A percentile compares a stretch with the other conserved stretches of the same genome.
phyloP scores from a whole-genome alignment of 371 early-diverging fungal species.

The Blakeslea trispora region DNA sequence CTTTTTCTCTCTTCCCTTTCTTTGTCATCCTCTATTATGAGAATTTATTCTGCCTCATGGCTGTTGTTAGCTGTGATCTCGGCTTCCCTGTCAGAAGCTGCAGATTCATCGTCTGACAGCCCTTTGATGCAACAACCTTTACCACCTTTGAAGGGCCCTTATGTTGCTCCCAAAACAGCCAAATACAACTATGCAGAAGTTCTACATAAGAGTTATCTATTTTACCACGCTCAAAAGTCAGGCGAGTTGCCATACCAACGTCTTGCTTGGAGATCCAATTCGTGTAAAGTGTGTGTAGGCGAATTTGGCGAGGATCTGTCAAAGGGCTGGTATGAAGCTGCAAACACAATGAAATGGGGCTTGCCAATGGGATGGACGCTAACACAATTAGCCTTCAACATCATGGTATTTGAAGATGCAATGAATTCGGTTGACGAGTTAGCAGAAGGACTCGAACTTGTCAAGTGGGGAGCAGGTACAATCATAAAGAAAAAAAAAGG shows the following conservation, averaged over 20 bases:
- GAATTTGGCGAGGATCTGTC: slow-evolving; percentile 57
- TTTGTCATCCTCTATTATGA: neutral
- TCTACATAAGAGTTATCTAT: slow-evolving; percentile 56
- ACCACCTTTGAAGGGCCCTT: slow-evolving; percentile 36
- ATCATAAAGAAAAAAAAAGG: too few species aligned
- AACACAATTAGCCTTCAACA: slow-evolving; percentile 56
- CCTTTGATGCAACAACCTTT: slow-evolving; percentile 33
- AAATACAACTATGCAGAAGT: slow-evolving; percentile 61
- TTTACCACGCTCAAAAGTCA: slow-evolving; percentile 58
- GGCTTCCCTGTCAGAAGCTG: neutral
- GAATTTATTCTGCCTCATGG: slow-evolving; percentile 12
- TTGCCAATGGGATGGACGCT: slow-evolving; percentile 56
- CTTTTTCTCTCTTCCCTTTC: slow-evolving; percentile 1
- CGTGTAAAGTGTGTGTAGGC: slow-evolving; percentile 57
- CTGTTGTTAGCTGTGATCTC: slow-evolving; percentile 11
- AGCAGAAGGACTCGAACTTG: slow-evolving; percentile 51
- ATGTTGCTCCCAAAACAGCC: slow-evolving; percentile 46
- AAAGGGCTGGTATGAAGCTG: slow-evolving; percentile 65
- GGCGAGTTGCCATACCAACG: slow-evolving; percentile 58
- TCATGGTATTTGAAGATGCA: slow-evolving; percentile 53
- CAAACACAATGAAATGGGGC: slow-evolving; percentile 69
- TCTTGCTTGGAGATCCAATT: slow-evolving; percentile 61
- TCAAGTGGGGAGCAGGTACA: slow-evolving; percentile 58
- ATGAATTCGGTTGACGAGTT: slow-evolving; percentile 55
- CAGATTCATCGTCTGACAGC: slow-evolving; percentile 19